Evolutionary conservation across 2,329 filamentous ascomycete species (phyloP).

Genomic region (Exophiala dermatitidis): DNA sequence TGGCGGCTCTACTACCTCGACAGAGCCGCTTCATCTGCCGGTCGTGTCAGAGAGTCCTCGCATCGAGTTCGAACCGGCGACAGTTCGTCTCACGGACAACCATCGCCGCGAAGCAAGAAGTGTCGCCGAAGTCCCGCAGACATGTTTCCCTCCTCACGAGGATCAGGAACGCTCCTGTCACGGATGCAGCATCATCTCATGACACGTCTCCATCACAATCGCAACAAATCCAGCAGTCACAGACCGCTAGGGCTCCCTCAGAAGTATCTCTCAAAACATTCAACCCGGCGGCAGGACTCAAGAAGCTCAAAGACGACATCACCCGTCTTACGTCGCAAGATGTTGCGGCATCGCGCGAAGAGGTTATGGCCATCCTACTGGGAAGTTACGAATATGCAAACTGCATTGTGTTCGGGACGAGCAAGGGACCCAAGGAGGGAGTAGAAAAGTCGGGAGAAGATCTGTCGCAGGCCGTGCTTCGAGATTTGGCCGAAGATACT

Average conservation of each 20-base stretch:
- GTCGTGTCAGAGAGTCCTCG: conserved; percentile 15
- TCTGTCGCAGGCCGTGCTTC: conserved; percentile 34
- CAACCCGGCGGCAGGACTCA: conserved; percentile 9
- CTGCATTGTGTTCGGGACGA: conserved; percentile 19
- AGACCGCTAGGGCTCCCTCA: background rate
- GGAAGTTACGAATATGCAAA: conserved; percentile 16
- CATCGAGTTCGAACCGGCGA: conserved; percentile 6
- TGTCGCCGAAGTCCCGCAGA: conserved; percentile 1
- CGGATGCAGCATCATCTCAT: background rate
- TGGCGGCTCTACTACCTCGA: conserved; percentile 17
- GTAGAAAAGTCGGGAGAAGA: conserved; percentile 24
- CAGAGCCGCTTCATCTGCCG: conserved; percentile 18
- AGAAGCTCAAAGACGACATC: conserved; percentile 12
- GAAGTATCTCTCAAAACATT: background rate
- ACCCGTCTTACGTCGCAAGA: conserved; percentile 13
- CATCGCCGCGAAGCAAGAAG: conserved; percentile 6
- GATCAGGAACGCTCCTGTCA: background rate
- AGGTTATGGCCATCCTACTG: conserved; percentile 12
- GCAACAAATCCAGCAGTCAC: background rate
- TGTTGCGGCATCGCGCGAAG: conserved; percentile 8
- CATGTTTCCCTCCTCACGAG: background rate
- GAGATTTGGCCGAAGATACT: conserved; percentile 19
- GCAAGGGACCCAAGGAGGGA: conserved; percentile 12
- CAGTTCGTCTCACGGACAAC: conserved; percentile 8
- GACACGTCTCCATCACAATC: background rate